A percentile compares a stretch with the other conserved stretches of the same genome.
Conservation (phyloP, 2,329 filamentous ascomycete species). For the Sarocladium kiliense region DNA sequence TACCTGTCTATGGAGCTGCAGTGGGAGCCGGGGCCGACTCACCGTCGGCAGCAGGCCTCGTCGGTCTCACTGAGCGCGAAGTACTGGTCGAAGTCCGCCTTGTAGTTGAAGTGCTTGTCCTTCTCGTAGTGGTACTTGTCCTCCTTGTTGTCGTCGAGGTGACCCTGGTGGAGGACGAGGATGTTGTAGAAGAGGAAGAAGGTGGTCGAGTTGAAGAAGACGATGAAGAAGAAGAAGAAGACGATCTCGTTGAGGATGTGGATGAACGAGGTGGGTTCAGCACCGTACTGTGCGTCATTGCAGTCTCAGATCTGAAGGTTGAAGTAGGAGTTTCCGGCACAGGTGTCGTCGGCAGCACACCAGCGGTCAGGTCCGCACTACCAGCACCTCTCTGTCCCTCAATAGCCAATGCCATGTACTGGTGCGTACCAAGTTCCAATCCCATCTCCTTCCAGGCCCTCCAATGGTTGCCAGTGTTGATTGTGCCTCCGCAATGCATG, state of each 20-base stretch:
- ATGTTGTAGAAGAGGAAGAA: background rate
- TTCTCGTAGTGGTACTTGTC: background rate
- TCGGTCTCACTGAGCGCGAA: background rate
- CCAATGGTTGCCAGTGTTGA: conserved; percentile 45
- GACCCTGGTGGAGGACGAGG: background rate
- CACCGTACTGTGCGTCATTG: background rate
- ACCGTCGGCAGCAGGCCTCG: background rate
- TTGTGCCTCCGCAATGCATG: conserved; percentile 41
- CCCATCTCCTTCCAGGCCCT: conserved; percentile 37
- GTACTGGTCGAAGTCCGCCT: background rate
- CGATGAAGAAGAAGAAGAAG: background rate
- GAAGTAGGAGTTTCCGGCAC: conserved; percentile 2
- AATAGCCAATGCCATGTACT: conserved; percentile 7
- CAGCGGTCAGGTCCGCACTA: conserved; percentile 4
- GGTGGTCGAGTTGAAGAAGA: background rate
- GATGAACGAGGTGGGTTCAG: background rate
- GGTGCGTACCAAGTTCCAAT: conserved; percentile 2
- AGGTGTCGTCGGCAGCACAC: background rate
- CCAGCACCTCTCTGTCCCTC: conserved; percentile 6
- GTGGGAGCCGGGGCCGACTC: background rate
- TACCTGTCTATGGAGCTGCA: background rate
- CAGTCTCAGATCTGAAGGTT: background rate
- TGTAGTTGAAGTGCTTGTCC: background rate
- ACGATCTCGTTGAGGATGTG: background rate
- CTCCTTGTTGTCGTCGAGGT: background rate